These are phyloP conservation scores for Ottelia alismoides DNA, from an alignment of 106 monocot genomes.

Conservation along the genomic window DNA sequence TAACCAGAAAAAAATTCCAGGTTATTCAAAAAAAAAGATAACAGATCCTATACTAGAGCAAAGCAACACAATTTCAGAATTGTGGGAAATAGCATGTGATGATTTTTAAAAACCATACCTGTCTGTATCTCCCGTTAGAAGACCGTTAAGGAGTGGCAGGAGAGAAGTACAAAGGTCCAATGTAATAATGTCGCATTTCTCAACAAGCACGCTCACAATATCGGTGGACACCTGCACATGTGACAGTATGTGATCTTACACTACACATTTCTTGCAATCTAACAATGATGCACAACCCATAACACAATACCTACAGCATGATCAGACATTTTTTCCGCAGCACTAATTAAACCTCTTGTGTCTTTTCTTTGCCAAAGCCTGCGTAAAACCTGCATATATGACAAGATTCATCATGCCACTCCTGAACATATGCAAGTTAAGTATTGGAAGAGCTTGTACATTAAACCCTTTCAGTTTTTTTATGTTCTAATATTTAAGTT, in stretches of 20 bases:
- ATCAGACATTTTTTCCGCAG: slow-evolving; percentile 88
- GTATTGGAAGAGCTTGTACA: too few species aligned
- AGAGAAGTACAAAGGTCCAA: slow-evolving; percentile 54
- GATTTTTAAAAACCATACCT: slow-evolving; percentile 71
- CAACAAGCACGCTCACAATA: slow-evolving; percentile 38
- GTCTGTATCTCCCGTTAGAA: slow-evolving; percentile 73
- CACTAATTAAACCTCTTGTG: slow-evolving; percentile 57
- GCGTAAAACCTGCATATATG: slow-evolving; percentile 49
- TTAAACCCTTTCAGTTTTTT: too few species aligned
- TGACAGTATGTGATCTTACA: too few species aligned
- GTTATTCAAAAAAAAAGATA: too few species aligned
- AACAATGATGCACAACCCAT: neutral
- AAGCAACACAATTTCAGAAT: too few species aligned
- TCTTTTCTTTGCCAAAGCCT: slow-evolving; percentile 79
- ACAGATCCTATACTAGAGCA: too few species aligned
- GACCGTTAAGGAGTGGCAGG: slow-evolving; percentile 43
- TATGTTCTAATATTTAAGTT: too few species aligned
- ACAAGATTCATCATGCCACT: too few species aligned
- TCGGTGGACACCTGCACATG: slow-evolving; percentile 49
- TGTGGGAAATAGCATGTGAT: too few species aligned
- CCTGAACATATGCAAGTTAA: too few species aligned
- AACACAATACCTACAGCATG: slow-evolving; percentile 50
- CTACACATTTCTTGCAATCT: too few species aligned
- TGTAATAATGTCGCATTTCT: slow-evolving; percentile 42
- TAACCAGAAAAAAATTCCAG: too few species aligned